These are phyloP conservation scores for Botrytis fragariae DNA, from an alignment of 2,329 filamentous ascomycete species.

Conservation along the genomic window DNA sequence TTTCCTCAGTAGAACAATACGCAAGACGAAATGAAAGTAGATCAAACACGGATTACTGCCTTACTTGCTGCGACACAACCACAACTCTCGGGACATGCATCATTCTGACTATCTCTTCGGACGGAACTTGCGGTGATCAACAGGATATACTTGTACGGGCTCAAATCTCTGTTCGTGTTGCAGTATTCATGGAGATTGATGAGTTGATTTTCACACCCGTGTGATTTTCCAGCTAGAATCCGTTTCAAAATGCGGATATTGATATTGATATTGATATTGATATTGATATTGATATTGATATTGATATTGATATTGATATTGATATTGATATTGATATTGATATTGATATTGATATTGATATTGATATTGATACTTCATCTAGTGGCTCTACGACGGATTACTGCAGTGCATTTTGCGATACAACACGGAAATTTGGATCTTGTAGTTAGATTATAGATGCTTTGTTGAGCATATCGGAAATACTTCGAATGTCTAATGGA, in stretches of 20 bases:
- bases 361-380: background rate
- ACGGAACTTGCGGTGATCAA: no score
- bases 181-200: background rate
- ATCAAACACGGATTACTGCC: no score
- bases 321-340: background rate
- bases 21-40: no score
- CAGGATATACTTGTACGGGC: background rate
- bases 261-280: background rate
- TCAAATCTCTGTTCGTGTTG: background rate
- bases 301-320: background rate
- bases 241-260: background rate
- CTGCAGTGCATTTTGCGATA: background rate
- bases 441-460: background rate
- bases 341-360: background rate
- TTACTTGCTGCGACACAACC: no score
- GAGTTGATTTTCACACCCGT: background rate
- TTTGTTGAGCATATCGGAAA: background rate
- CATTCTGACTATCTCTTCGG: no score
- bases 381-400: background rate
- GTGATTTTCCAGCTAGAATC: background rate
- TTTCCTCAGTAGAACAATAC: no score
- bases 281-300: background rate
- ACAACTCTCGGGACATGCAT: no score
- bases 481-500: background rate
- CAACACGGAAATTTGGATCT: background rate